Evolutionary conservation across 306 rosid species (phyloP).

Genomic region (Cucurbita maxima): DNA sequence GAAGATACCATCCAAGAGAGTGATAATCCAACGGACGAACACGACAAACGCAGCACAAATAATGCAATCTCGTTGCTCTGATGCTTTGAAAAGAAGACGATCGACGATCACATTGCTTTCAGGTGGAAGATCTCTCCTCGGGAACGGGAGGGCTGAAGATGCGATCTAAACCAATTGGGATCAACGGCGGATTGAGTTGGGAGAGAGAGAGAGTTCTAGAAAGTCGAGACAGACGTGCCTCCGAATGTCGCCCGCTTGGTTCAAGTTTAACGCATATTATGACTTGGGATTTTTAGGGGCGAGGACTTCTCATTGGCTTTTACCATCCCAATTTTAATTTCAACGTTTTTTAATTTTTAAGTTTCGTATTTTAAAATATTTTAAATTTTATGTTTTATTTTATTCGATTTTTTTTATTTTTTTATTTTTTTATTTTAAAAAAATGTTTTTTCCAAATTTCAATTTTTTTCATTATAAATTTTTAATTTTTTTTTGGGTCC

Average conservation of each 20-base stretch:
- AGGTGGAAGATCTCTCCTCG: conserved; percentile 1
- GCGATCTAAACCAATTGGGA: not conserved
- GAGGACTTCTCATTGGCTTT: too few relatives aligned
- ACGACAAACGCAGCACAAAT: not conserved
- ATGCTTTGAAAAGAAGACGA: not conserved
- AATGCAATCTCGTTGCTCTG: not conserved
- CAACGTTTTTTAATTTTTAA: too few relatives aligned
- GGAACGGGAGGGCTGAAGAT: not conserved
- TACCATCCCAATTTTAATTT: too few relatives aligned
- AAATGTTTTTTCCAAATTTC: too few relatives aligned
- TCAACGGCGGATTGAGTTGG: conserved; percentile 2
- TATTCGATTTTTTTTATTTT: too few relatives aligned
- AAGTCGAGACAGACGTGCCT: not conserved
- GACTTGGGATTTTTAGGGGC: not conserved
- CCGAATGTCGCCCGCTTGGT: not conserved
- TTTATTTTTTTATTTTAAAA: too few relatives aligned
- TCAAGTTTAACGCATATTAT: not conserved
- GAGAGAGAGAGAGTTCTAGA: not conserved
- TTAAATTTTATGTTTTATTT: too few relatives aligned
- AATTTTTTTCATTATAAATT: too few relatives aligned
- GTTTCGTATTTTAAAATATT: too few relatives aligned
- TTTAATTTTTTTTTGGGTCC: too few relatives aligned
- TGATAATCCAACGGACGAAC: not conserved
- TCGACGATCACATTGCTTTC: not conserved
- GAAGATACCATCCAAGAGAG: not conserved